A percentile compares a stretch with the other conserved stretches of the same genome.
Evolutionary conservation across 441 rosid genomes (phyloP).

Genomic region (Omphalea diandra): DNA sequence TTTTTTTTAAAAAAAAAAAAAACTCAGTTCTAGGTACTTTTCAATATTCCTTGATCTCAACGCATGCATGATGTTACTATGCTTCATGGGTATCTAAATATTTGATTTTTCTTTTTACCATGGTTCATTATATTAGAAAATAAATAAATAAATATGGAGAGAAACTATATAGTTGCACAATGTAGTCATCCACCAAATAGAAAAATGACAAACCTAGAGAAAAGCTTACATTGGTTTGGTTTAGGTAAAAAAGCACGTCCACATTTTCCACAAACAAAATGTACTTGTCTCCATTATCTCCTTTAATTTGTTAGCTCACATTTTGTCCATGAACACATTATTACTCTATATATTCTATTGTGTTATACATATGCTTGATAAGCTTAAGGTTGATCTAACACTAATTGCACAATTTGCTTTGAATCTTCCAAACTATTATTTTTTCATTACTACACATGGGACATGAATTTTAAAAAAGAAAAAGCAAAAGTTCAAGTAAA

Average conservation of each 20-base stretch:
- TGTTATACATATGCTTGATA: slow-evolving; percentile 8
- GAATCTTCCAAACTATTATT: neutral
- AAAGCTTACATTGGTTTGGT: slow-evolving; percentile 18
- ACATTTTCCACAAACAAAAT: slow-evolving; percentile 22
- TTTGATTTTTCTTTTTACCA: neutral
- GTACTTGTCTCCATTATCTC: slow-evolving; percentile 21
- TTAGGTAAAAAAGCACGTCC: slow-evolving; percentile 22
- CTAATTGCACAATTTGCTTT: neutral
- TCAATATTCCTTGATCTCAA: slow-evolving; percentile 7
- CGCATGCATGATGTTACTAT: slow-evolving; percentile 4
- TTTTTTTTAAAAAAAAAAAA: too few relatives aligned
- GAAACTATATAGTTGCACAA: neutral
- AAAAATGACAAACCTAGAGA: slow-evolving; percentile 1
- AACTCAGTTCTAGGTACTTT: neutral
- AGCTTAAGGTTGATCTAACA: slow-evolving; percentile 11
- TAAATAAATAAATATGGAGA: neutral
- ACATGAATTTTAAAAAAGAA: too few relatives aligned
- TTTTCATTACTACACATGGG: too few relatives aligned
- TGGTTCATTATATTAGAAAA: neutral
- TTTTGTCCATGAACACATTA: slow-evolving; percentile 29
- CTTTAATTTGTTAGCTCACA: slow-evolving; percentile 33
- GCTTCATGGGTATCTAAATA: neutral
- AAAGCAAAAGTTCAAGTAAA: too few relatives aligned
- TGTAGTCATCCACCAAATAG: slow-evolving; percentile 22
- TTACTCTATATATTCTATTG: slow-evolving; percentile 12